Evolutionary conservation across 805 yeast species (phyloP).

Genomic region (Danielozyma ontarioensis): DNA sequence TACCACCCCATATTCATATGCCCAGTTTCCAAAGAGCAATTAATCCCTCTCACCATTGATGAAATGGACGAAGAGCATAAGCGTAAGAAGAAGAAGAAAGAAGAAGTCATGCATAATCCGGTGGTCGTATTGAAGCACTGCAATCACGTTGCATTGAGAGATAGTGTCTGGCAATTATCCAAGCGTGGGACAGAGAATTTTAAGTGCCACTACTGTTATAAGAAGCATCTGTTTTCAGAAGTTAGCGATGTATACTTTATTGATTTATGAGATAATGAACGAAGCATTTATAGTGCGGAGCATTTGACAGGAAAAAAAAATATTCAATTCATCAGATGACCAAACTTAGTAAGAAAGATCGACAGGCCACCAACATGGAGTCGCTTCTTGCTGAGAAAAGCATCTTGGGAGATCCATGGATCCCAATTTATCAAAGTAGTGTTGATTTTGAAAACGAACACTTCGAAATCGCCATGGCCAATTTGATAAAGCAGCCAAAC

Average conservation of each 20-base stretch:
- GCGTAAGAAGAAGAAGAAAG: slow-evolving; percentile 13
- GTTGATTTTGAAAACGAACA: slow-evolving; percentile 51
- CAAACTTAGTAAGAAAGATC: too few species aligned
- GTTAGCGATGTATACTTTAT: slow-evolving; percentile 38
- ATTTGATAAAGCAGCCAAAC: slow-evolving; percentile 77
- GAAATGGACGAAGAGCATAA: slow-evolving; percentile 10
- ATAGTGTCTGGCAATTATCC: slow-evolving; percentile 37
- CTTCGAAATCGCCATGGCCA: slow-evolving; percentile 72
- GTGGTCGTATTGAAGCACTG: slow-evolving; percentile 39
- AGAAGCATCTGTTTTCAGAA: slow-evolving; percentile 35
- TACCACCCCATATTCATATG: slow-evolving; percentile 43
- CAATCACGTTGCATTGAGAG: slow-evolving; percentile 37
- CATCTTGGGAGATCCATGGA: slow-evolving; percentile 57
- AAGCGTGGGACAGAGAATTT: slow-evolving; percentile 35
- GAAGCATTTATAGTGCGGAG: too few species aligned
- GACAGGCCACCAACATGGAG: too few species aligned
- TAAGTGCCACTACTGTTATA: slow-evolving; percentile 43
- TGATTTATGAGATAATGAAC: slow-evolving; percentile 16
- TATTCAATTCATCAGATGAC: too few species aligned
- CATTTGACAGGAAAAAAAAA: too few species aligned
- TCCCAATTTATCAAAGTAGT: slow-evolving; percentile 45
- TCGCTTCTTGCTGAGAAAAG: not conserved
- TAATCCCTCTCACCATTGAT: slow-evolving; percentile 25
- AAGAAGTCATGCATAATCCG: slow-evolving; percentile 20
- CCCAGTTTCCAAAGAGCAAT: slow-evolving; percentile 40